Evolutionary conservation across 768 basidiomycete genomes (phyloP).

Genomic region (Pleurotus tuber-regium): DNA sequence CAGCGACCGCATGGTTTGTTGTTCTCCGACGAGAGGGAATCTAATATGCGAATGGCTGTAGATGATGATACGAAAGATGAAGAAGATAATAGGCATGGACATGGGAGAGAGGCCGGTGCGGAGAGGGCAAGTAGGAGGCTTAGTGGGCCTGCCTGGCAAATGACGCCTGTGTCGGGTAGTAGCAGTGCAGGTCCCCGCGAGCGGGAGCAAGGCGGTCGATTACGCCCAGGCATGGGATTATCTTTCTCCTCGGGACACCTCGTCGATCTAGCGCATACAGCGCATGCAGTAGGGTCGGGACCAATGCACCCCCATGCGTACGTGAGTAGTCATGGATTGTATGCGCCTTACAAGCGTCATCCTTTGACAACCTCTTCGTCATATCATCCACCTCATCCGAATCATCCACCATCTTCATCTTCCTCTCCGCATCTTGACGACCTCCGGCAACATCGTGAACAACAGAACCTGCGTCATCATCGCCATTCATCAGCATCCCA

Average conservation of each 20-base stretch:
- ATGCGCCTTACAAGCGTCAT: constrained; percentile 8
- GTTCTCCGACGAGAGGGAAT: constrained; percentile 4
- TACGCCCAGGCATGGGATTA: constrained; percentile 27
- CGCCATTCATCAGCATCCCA: too few relatives aligned
- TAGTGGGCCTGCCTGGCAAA: constrained; percentile 57
- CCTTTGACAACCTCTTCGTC: constrained; percentile 21
- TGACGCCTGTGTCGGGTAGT: constrained; percentile 38
- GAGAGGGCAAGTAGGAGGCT: constrained; percentile 40
- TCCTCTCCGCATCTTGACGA: constrained; percentile 5
- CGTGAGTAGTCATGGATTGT: neutral
- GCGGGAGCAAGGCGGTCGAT: constrained; percentile 5
- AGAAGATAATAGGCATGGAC: constrained; percentile 19
- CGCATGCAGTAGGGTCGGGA: constrained; percentile 20
- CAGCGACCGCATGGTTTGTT: constrained; percentile 33
- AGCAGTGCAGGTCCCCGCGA: neutral
- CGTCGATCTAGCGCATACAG: constrained; percentile 31
- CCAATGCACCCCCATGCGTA: constrained; percentile 24
- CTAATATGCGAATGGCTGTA: constrained; percentile 2
- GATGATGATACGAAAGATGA: constrained; percentile 13
- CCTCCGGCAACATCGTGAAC: constrained; percentile 3
- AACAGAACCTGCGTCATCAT: too few relatives aligned
- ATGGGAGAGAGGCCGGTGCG: constrained; percentile 16
- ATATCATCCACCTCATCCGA: constrained; percentile 43
- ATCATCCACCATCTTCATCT: neutral
- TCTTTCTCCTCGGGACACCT: constrained; percentile 43